Evolutionary conservation across 2,329 filamentous ascomycete genomes (phyloP), one percentile per base, ranked within the genome.

Genomic region (Venturia carpophila): DNA sequence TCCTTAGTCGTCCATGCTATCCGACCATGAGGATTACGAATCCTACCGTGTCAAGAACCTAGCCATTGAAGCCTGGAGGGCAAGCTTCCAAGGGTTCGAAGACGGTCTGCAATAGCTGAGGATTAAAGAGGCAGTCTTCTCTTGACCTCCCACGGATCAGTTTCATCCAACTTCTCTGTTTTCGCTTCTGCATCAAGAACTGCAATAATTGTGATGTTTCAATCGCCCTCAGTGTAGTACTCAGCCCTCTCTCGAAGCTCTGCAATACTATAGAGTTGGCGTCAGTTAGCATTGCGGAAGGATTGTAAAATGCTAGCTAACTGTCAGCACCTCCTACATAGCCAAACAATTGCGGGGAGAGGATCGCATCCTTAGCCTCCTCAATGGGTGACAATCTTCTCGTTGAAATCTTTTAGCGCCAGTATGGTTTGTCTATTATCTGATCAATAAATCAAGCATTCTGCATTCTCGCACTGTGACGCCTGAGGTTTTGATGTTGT

Each of bases 41-140:
- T n/a, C n/a, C n/a, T n/a, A n/a, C n/a, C n/a, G n/a, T n/a, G n/a
- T n/a, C n/a, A n/a, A n/a, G n/a, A n/a, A 89, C 84, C 64, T 79
- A 80, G 0, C 75, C 73, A 52, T 84, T 75, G 0, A 81, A 84
- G 5, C 79, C 76, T 0, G 86, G 86, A 71, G 88, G 84, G 80
- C 82, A 89, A 71, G 87, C 85, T 68, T 81, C 80, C 39, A 76
- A 64, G 0, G 75, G 66, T 7, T 82, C 79, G 0, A 81, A 79
- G 0, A 82, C 76, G 21, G 81, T 72, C 66, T 87, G 81, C 1
- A 90, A 75, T 0, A 71, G 65, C 86, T 81, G 1, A 69, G 79
- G 2, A 70, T 68, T 49, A n/a, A 69, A 75, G 5, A 88, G 74
- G 1, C 37, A 39, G 75, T 71, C 0, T 77, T 24, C 11, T 72